Evolutionary conservation across 2,329 filamentous ascomycete genomes (phyloP), one percentile per base, ranked within the genome.

Genomic region (Microcera coccophila): DNA sequence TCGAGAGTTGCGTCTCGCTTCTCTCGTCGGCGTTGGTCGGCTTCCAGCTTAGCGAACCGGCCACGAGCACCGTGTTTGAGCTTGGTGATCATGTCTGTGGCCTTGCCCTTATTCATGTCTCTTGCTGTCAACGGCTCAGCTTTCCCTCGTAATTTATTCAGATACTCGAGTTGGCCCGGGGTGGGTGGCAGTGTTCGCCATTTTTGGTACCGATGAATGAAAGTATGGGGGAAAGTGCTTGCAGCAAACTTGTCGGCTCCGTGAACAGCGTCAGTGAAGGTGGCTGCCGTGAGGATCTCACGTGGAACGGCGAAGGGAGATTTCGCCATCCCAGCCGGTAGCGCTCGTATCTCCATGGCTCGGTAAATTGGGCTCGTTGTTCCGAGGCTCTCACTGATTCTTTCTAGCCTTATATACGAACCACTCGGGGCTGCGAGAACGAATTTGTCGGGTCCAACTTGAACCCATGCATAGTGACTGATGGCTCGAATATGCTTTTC

Each of bases 41-140:
- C 70, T 57, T 76, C 72, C 44, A 78, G 65, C 24, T 58, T 71
- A 19, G 72, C 69, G 60, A 77, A 89, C 68, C 68, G 79, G 49
- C 67, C 86, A 63, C 72, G 79, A 1, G 87, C 88, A 1, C 91
- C 91, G 61, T 93, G 86, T 63, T 85, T 91, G 48, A 95, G 61
- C 65, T 95, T 94, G 7, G 88, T 94, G 51, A 97, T 95, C 85
- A 95, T 90, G 62, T 96, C 90, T 4, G 77, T 77, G 4, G 90
- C 90, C 60, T 81, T 81, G 7, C 91, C 91, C 59, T 90, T 93
- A 12, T 78, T 90, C 44, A 95, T 57, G 20, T 82, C 75, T 0
- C 68, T 66, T 0, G 66, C 54, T 2, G 68, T 74, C 38, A 90
- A 59, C 40, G 76, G 69, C 20, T 81, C 69, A 72, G 53, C 48